Conservation (phyloP, 2,329 filamentous ascomycete genomes). For the Zymoseptoria pseudotritici region DNA sequence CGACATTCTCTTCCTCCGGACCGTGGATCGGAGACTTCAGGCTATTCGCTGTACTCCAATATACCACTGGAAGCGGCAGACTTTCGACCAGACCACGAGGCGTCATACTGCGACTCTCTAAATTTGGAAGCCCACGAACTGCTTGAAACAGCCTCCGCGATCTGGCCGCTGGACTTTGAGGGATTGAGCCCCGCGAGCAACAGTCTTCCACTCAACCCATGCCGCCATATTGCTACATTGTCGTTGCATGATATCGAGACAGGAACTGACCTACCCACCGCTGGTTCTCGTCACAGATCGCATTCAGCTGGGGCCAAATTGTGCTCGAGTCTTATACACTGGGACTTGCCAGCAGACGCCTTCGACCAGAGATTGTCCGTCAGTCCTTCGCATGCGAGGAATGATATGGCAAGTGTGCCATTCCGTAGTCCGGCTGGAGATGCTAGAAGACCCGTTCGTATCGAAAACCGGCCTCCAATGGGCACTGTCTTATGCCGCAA, state of each 20-base stretch:
- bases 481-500: constrained; percentile 25
- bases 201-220: not conserved
- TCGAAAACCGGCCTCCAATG: constrained; percentile 26
- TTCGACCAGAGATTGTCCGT: not conserved
- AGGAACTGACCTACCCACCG: not conserved
- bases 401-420: constrained; percentile 29
- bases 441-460: constrained; percentile 21
- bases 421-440: constrained; percentile 22
- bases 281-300: not conserved
- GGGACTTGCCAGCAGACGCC: not conserved
- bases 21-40: not conserved
- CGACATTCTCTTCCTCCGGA: not conserved
- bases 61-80: constrained; percentile 4
- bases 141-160: not conserved
- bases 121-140: not conserved
- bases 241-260: not conserved
- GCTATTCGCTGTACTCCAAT: not conserved
- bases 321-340: not conserved
- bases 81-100: constrained; percentile 4
- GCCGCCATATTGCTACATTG: not conserved
- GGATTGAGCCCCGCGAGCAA: not conserved
- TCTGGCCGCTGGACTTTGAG: not conserved
- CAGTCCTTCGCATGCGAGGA: constrained; percentile 1
- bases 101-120: not conserved
- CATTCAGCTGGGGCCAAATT: not conserved